These are phyloP conservation scores for Silene latifolia DNA, from an alignment of 148 eudicot genomes.

Conservation along the genomic window DNA sequence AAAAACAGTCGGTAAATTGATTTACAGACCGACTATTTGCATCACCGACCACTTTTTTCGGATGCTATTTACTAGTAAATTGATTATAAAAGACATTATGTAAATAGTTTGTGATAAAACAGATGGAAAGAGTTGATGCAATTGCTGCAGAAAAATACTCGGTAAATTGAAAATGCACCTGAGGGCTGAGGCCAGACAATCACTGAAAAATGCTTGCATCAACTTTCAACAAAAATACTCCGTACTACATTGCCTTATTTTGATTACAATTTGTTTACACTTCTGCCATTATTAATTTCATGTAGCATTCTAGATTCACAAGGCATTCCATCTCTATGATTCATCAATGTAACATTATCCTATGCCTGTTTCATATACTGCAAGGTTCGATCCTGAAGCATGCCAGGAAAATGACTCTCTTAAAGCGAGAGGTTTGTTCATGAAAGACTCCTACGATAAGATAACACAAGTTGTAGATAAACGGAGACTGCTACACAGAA, in stretches of 20 bases:
- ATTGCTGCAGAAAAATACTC: no score
- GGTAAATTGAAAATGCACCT: not conserved
- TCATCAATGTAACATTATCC: not conserved
- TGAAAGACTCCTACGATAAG: not conserved
- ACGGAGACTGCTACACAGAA: not conserved
- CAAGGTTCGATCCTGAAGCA: not conserved
- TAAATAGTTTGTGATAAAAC: no score
- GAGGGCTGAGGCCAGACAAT: not conserved
- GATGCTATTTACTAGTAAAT: no score
- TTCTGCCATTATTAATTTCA: not conserved
- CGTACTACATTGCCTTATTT: not conserved
- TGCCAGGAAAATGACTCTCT: not conserved
- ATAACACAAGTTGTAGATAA: not conserved
- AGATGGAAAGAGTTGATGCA: no score
- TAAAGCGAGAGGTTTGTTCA: not conserved
- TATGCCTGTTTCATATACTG: not conserved
- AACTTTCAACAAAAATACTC: not conserved
- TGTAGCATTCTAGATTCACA: not conserved
- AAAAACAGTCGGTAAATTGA: no score
- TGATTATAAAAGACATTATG: no score
- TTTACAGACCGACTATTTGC: no score
- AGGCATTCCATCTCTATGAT: not conserved
- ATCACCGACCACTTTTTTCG: no score
- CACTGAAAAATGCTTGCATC: conserved; percentile 8
- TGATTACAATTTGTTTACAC: not conserved